Conservation (phyloP, 1,284 basidiomycete genomes). For the Inonotus hispidus region DNA sequence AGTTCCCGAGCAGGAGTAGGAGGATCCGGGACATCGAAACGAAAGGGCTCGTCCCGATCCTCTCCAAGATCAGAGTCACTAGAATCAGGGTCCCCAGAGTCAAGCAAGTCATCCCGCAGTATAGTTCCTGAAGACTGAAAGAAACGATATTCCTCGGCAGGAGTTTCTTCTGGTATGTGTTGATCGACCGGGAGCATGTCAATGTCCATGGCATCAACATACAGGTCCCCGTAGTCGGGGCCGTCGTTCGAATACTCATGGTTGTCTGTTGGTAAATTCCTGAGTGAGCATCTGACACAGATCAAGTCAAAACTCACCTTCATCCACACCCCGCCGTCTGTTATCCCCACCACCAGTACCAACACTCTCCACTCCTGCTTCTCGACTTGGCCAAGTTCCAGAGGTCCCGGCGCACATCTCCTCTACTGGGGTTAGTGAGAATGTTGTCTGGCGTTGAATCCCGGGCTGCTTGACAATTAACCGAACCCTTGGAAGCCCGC, state of each 20-base stretch:
- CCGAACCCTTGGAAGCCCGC: not conserved
- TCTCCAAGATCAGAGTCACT: not conserved
- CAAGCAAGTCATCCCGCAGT: no score
- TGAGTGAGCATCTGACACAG: not conserved
- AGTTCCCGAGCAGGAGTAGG: not conserved
- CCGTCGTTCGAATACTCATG: not conserved
- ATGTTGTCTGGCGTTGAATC: not conserved
- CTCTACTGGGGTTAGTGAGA: not conserved
- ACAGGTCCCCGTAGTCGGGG: not conserved
- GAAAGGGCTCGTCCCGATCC: not conserved
- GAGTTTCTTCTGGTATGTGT: not conserved
- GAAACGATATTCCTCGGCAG: no score
- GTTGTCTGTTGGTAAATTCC: not conserved
- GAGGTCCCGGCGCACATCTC: not conserved
- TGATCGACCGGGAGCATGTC: not conserved
- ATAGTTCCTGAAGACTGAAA: no score
- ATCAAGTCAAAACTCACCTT: not conserved
- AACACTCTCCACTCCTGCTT: not conserved
- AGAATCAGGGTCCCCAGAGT: not conserved
- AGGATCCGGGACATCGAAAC: not conserved
- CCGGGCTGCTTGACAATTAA: not conserved
- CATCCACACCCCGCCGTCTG: not conserved
- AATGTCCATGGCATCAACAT: not conserved
- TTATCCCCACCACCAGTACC: not conserved
- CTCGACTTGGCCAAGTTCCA: not conserved